Evolutionary conservation across 169 alveolate genomes (phyloP), one percentile per base, ranked within the genome.

Genomic region (Theileria annulata): DNA sequence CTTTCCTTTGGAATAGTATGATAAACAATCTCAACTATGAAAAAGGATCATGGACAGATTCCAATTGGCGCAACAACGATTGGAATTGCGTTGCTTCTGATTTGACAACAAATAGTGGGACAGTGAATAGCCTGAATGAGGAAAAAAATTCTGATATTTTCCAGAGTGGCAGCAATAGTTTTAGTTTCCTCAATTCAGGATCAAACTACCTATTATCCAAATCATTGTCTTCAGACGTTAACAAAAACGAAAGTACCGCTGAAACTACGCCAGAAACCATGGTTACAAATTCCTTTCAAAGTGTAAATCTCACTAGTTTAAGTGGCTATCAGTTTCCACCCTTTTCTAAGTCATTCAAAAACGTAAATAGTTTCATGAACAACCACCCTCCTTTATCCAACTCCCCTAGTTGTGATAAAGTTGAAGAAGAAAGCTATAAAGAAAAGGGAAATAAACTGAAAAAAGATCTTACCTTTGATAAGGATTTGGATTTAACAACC

Each of bases 231-330:
- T 60, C 69, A 9, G 69, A 60, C 9, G 69, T 27, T 1, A 60
- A 27, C 3, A 60, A 60, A 33, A 60, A 60, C 35, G 69, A 60
- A 3, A 60, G 69, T 27, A 60, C 69, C 4, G 69, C 69, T 12
- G 69, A 60, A n/a, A 60, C 69, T 4, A 60, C 69, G 1, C 69
- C 69, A 25, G 69, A 60, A n/a, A 60, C 69, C 69, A 60, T 60
- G 69, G 25, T 60, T 3, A 60, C 17, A 15, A 60, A n/a, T 33
- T 23, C 31, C 27, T 3, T 60, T 19, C 69, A 60, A 60, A 60
- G 19, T 33, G 33, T 60, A 9, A 60, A 60, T 33, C 27, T 60
- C n/a, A 23, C 69, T 3, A 60, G n/a, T 19, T 27, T 60, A 27
- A 60, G 33, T 9, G 69, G 37, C 8, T 60, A 33, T 33, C 69